Base-by-base conservation (phyloP, 768 basidiomycete species). In the Boletellus sp. region DNA sequence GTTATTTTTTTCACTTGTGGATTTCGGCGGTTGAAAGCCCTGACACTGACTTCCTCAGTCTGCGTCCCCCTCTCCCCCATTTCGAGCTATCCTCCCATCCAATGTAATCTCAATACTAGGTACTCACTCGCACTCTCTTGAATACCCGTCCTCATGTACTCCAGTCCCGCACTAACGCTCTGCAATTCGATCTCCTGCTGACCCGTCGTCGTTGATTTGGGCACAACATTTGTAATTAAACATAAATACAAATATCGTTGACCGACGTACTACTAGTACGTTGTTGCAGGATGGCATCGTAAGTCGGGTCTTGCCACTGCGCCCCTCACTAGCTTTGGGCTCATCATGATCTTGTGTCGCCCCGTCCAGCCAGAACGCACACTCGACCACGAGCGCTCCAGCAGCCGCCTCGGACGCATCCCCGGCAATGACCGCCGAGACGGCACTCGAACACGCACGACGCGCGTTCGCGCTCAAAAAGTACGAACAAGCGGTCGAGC, bases 381-480 rank as follows among this genome's bases (percentile, higher is more conserved):
- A 23, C 36, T 39, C 41, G 1, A 47, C 47, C 15, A 45, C 42
- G 9, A 42, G 35, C 28, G 22, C 31, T 22, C 52, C 31, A 23
- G 28, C 11, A 6, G 31, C 22, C 34, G 13, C 61, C 20, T n/a
- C n/a, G n/a, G 69, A 73, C 63, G 64, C 64, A 58, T 58, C 65
- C 20, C 45, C 51, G 16, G 32, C 54, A 31, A 57, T 62, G 57
- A 67, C 71, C 28, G 57, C 86, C 49, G 83, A 85, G 58, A 78
- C 71, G 41, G 74, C 78, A 10, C 72, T 92, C 48, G 89, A 90
- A 62, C 85, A 83, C 53, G 90, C 85, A 1, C 88, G 87, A 75
- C 88, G 90, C 74, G 90, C 90, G 2, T 90, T 90, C 69, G 90
- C 92, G 24, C 80, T 94, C 63, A 80, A 77, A 64, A 89, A 90